Evolutionary conservation across 257 asterid genomes (phyloP).

Genomic region (Solanum sitiens): DNA sequence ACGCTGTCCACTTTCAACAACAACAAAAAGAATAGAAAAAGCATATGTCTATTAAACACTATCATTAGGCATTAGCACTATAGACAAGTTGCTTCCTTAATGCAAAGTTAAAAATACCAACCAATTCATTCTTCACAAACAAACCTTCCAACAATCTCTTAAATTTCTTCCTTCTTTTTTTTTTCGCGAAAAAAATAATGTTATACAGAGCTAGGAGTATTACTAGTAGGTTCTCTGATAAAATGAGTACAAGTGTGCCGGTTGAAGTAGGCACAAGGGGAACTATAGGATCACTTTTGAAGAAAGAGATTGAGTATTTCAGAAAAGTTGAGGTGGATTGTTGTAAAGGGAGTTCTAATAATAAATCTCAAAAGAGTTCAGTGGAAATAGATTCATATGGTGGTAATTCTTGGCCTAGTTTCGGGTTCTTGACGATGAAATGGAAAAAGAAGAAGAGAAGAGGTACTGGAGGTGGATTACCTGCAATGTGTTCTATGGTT

Average conservation of each 20-base stretch:
- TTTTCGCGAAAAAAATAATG: not conserved
- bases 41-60: not conserved
- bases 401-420: slow-evolving; percentile 42
- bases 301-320: slow-evolving; percentile 79
- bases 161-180: not conserved
- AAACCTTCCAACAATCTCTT: not conserved
- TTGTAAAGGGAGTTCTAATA: not conserved
- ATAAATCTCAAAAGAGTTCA: not conserved
- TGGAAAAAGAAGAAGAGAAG: slow-evolving; percentile 53
- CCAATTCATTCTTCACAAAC: slow-evolving; percentile 1
- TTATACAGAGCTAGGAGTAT: slow-evolving; percentile 1
- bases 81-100: slow-evolving; percentile 8
- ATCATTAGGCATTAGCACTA: slow-evolving; percentile 4
- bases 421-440: slow-evolving; percentile 24
- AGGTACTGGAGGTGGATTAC: slow-evolving; percentile 29
- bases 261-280: slow-evolving; percentile 71
- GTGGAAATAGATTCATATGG: slow-evolving; percentile 19
- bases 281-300: slow-evolving; percentile 69
- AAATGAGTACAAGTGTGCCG: slow-evolving; percentile 26
- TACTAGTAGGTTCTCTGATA: not conserved
- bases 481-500: slow-evolving; percentile 31
- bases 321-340: slow-evolving; percentile 7
- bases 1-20: slow-evolving; percentile 14
- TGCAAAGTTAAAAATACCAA: slow-evolving; percentile 8
- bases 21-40: not conserved